Evolutionary conservation across 1,139 yeast species (phyloP), one percentile per base, ranked within the genome.

Genomic region (Arxiozyma slooffiae): DNA sequence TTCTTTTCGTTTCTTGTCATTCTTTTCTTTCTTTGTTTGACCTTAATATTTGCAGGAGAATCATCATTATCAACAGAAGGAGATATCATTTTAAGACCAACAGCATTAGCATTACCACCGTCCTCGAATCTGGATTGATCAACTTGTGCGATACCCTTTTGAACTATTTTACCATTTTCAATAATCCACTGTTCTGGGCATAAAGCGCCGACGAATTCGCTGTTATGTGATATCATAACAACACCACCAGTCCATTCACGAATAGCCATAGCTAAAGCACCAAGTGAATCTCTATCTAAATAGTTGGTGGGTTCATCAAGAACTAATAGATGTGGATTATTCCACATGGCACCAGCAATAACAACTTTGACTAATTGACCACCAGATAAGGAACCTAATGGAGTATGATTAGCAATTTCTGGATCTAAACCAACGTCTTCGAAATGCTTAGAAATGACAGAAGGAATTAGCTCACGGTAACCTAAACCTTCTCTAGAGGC

Each of bases 311-410:
- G 98, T 79, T 92, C 98, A 71, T 92, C 98, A 58, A 92, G 78
- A 42, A 92, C 98, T 57, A 92, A 79, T 71, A 92, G 78, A 71
- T 92, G 98, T n/a, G 98, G 98, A 67, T 92, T 92, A 72, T 92
- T 90, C 98, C 98, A 92, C 95, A 92, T 92, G 58, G 97, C 97
- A 71, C 97, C 97, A 18, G 98, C 98, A 75, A 92, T 90, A 55
- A 92, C 98, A 56, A 92, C 97, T 73, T 92, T 92, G 56, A 92
- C 98, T 67, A 90, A 78, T 75, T 92, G 98, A 60, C 98, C 98
- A 67, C 98, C 98, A 41, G 97, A 89, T 56, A 92, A 76, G 11
- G 96, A 88, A 21, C 97, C 97, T 79, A 92, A 76, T 49, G 96
- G 96, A 22, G 97, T 92, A 69, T 92, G 97, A 69, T 92, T 96